These are phyloP conservation scores for Ambrosiella xylebori DNA, from an alignment of 2,329 filamentous ascomycete species.

Conservation along the genomic window DNA sequence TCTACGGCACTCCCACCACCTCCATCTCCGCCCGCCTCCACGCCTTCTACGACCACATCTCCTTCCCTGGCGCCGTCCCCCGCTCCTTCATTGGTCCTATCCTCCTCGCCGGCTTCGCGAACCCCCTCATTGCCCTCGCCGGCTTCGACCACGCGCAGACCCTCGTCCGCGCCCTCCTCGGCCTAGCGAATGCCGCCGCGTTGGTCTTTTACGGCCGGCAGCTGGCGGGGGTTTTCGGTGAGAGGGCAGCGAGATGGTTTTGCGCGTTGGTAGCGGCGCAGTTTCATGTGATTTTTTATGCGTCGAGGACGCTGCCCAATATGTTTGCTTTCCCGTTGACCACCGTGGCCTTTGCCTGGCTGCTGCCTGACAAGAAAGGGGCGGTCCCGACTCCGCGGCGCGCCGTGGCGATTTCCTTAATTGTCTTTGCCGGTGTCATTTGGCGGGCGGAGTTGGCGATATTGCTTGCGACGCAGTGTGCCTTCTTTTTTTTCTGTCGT, in stretches of 20 bases:
- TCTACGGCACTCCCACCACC: conserved; percentile 53
- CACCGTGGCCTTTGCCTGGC: conserved; percentile 42
- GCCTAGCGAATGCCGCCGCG: conserved; percentile 53
- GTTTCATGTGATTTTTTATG: conserved; percentile 88
- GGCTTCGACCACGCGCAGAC: conserved; percentile 40
- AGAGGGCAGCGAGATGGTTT: conserved; percentile 59
- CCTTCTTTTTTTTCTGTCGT: conserved; percentile 42
- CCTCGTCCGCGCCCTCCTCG: conserved; percentile 59
- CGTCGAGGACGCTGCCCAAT: conserved; percentile 80
- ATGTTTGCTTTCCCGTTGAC: conserved; percentile 86
- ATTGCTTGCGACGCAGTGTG: conserved; percentile 50
- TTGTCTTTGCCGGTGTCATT: conserved; percentile 65
- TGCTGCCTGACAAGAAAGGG: conserved; percentile 22
- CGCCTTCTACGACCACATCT: conserved; percentile 67
- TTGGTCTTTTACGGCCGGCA: conserved; percentile 48
- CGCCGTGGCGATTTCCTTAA: conserved; percentile 50
- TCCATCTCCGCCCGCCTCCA: conserved; percentile 34
- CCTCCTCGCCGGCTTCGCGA: conserved; percentile 53
- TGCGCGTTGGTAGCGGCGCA: conserved; percentile 60
- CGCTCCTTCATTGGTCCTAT: conserved; percentile 76
- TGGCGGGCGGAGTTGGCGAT: conserved; percentile 84
- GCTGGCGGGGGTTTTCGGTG: conserved; percentile 51
- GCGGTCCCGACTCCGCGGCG: conserved; percentile 26
- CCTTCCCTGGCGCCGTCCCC: conserved; percentile 80
- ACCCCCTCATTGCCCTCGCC: conserved; percentile 45